phyloP scores from a whole-genome alignment of 164 flowering plant genomes.

The Stephania yunnanensis region DNA sequence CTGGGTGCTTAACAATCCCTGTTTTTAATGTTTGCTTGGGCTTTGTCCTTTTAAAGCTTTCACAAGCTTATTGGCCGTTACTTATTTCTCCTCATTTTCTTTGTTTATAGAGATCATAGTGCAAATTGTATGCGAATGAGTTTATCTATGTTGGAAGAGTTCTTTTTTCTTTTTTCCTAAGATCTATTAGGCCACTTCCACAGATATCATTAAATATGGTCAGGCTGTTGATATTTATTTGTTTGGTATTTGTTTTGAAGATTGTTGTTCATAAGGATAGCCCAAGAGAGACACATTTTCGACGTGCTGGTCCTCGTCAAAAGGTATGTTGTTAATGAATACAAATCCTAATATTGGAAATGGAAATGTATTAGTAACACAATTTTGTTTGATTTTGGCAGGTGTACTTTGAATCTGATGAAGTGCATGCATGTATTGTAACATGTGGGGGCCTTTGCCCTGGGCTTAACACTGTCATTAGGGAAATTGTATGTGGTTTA shows the following conservation, averaged over 20 bases:
- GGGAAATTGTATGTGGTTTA: constrained; percentile 82
- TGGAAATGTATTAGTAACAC: neutral
- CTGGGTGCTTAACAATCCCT: neutral
- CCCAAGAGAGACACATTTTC: constrained; percentile 75
- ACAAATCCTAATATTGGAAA: neutral
- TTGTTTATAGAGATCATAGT: neutral
- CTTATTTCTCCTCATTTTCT: neutral
- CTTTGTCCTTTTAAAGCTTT: neutral
- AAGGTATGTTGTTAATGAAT: constrained; percentile 32
- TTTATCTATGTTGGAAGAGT: neutral
- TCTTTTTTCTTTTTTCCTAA: neutral
- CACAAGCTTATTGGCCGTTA: neutral
- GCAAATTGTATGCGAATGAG: neutral
- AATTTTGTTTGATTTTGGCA: constrained; percentile 16
- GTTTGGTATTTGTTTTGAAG: constrained; percentile 23
- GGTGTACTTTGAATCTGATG: constrained; percentile 85
- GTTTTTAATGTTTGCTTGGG: neutral
- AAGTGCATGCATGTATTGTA: constrained; percentile 85
- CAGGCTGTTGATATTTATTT: neutral
- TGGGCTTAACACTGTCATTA: constrained; percentile 89
- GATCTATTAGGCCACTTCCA: neutral
- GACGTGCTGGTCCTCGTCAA: constrained; percentile 88
- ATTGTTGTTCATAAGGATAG: constrained; percentile 56
- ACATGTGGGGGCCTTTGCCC: constrained; percentile 98
- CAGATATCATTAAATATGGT: neutral